These are phyloP conservation scores for Calonectria fujianensis DNA, from an alignment of 2,329 filamentous ascomycete species.

Conservation along the genomic window DNA sequence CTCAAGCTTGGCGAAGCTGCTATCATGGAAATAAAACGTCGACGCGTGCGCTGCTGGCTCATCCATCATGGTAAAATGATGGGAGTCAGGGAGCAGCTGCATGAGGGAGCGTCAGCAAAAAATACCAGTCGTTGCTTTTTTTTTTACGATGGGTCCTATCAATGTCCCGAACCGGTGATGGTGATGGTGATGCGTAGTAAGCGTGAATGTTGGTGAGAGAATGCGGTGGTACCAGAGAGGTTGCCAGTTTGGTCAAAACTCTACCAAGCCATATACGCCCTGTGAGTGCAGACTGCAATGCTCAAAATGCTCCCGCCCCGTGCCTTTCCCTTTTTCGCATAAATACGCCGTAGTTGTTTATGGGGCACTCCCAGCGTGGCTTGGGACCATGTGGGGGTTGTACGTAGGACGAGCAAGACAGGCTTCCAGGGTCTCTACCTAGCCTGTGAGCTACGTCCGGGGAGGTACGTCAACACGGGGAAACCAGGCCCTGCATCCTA, in stretches of 20 bases:
- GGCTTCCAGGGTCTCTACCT: conserved; percentile 24
- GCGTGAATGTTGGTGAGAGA: not conserved
- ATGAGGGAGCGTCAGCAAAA: conserved; percentile 52
- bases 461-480: conserved; percentile 44
- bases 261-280: conserved; percentile 5
- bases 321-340: not conserved
- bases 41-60: conserved; percentile 49
- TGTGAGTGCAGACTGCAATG: not conserved
- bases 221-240: not conserved
- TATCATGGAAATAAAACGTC: conserved; percentile 52
- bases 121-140: conserved; percentile 51
- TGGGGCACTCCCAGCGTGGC: conserved; percentile 28
- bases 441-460: conserved; percentile 23
- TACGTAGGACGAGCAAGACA: conserved; percentile 28
- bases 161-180: conserved; percentile 23
- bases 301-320: not conserved
- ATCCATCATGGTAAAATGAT: conserved; percentile 36
- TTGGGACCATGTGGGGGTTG: conserved; percentile 33
- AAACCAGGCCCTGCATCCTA: conserved; percentile 43
- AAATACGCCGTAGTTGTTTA: not conserved
- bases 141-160: conserved; percentile 38
- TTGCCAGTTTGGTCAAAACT: not conserved
- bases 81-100: conserved; percentile 47
- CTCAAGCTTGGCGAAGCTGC: conserved; percentile 47
- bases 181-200: conserved; percentile 13